These are phyloP conservation scores for Babjeviella inositovora DNA, from an alignment of 805 yeast genomes.

Conservation along the genomic window DNA sequence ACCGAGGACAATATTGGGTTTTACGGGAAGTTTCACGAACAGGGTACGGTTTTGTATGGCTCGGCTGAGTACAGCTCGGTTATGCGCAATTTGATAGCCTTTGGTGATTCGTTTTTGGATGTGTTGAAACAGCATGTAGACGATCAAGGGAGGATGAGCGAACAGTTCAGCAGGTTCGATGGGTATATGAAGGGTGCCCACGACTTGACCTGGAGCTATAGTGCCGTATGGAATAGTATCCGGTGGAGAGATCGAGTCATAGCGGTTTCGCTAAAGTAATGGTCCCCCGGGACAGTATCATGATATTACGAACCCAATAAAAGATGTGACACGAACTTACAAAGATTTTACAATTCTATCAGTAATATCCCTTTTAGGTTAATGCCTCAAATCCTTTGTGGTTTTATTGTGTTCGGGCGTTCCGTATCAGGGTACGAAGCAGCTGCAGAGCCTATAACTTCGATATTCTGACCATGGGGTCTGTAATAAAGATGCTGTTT, in stretches of 20 bases:
- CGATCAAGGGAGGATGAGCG: slow-evolving; percentile 63
- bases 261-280: too few species aligned
- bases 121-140: slow-evolving; percentile 45
- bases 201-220: slow-evolving; percentile 83
- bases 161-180: slow-evolving; percentile 67
- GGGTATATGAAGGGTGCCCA: slow-evolving; percentile 86
- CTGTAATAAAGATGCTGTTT: too few species aligned
- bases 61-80: slow-evolving; percentile 28
- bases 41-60: slow-evolving; percentile 14
- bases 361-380: too few species aligned
- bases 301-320: too few species aligned
- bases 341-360: too few species aligned
- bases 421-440: too few species aligned
- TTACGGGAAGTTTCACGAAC: slow-evolving; percentile 14
- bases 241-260: slow-evolving; percentile 46
- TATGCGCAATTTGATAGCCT: slow-evolving; percentile 25
- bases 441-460: too few species aligned
- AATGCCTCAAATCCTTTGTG: too few species aligned
- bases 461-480: too few species aligned
- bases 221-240: slow-evolving; percentile 56
- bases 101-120: slow-evolving; percentile 53
- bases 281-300: too few species aligned
- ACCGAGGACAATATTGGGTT: slow-evolving; percentile 10
- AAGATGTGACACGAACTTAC: too few species aligned
- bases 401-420: too few species aligned